Percentiles rank a stretch among this genome's conserved stretches.
phyloP scores from a whole-genome alignment of 768 basidiomycete genomes.

The Mycena galopus region DNA sequence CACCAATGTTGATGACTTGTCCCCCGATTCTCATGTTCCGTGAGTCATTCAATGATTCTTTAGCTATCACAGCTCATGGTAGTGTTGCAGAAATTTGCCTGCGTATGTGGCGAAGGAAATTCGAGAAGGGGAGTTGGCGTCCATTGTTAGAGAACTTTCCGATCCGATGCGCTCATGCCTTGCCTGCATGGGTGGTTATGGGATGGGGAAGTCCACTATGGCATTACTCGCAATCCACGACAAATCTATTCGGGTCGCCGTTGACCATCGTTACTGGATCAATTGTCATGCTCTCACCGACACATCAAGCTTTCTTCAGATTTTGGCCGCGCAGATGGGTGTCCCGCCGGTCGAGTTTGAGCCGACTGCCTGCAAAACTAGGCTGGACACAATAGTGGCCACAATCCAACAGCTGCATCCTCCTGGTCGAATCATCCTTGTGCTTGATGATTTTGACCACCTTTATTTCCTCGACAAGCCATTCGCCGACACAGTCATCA shows the following conservation, averaged over 20 bases:
- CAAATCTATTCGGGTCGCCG: neutral
- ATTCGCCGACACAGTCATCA: neutral
- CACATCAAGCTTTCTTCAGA: slow-evolving; percentile 1
- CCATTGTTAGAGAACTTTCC: neutral
- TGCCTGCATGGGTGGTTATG: slow-evolving; percentile 16
- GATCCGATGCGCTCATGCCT: slow-evolving; percentile 13
- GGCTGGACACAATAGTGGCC: slow-evolving; percentile 6
- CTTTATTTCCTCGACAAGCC: slow-evolving; percentile 13
- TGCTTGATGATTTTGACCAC: slow-evolving; percentile 16
- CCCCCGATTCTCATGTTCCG: neutral
- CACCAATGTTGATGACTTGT: neutral
- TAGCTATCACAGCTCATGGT: neutral
- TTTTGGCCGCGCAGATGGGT: slow-evolving; percentile 12
- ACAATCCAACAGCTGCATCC: slow-evolving; percentile 3
- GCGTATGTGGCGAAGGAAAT: slow-evolving; percentile 9
- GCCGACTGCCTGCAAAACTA: neutral
- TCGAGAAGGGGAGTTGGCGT: too few species aligned
- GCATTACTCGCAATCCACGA: slow-evolving; percentile 6
- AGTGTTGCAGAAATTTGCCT: neutral
- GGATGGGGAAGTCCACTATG: slow-evolving; percentile 16
- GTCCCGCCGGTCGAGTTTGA: neutral
- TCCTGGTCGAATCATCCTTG: neutral
- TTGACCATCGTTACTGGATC: slow-evolving; percentile 14
- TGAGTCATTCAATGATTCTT: neutral
- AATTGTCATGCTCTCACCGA: slow-evolving; percentile 12